Evolutionary conservation across 1,284 basidiomycete species (phyloP).

Genomic region (Ceratobasidium sp.): DNA sequence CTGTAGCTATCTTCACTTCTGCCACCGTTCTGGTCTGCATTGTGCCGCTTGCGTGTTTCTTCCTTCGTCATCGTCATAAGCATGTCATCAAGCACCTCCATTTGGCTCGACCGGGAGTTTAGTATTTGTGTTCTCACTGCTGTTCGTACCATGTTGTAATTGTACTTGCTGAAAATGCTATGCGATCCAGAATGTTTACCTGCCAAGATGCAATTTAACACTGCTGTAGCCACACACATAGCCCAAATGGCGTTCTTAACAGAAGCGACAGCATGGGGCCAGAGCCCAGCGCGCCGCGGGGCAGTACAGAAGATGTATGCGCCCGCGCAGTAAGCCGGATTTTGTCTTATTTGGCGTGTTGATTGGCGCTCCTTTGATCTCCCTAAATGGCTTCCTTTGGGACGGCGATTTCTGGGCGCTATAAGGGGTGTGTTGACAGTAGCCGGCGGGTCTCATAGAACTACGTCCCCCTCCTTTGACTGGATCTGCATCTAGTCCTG

Average conservation of each 20-base stretch:
- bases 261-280: neutral
- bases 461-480: conserved; percentile 10
- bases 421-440: neutral
- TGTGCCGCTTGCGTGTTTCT: conserved; percentile 5
- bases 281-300: neutral
- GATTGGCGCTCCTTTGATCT: conserved; percentile 30
- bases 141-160: neutral
- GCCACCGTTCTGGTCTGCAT: conserved; percentile 21
- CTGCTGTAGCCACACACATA: neutral
- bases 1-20: conserved; percentile 30
- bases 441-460: no score
- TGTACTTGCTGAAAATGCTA: neutral
- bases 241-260: neutral
- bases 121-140: neutral
- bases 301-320: neutral
- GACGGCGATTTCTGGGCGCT: neutral
- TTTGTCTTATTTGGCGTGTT: conserved; percentile 16
- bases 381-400: neutral
- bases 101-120: conserved; percentile 1
- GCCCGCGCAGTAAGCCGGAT: no score
- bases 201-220: neutral
- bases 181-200: neutral
- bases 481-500: neutral
- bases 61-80: conserved; percentile 26
- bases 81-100: conserved; percentile 29